Evolutionary conservation across 192 early-diverging fungal species (phyloP).

Genomic region (Phycomyces blakesleeanus): DNA sequence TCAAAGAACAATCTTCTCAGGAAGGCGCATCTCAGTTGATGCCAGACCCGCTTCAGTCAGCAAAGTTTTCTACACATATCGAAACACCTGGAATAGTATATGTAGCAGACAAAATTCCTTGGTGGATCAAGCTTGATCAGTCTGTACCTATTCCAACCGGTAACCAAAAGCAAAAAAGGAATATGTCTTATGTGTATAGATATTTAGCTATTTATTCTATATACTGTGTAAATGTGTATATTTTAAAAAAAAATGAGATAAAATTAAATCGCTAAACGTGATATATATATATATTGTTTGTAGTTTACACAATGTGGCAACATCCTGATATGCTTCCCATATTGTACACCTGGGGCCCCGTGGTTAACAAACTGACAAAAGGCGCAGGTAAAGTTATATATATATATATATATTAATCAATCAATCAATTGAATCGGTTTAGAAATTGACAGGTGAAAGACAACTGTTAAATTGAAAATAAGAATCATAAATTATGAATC

Average conservation of each 20-base stretch:
- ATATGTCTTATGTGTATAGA: not conserved
- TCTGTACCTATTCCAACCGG: slow-evolving; percentile 61
- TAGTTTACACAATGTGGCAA: slow-evolving; percentile 78
- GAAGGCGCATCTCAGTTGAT: slow-evolving; percentile 39
- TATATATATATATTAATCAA: too few relatives aligned
- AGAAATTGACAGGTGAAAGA: too few relatives aligned
- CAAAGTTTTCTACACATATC: slow-evolving; percentile 64
- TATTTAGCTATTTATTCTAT: too few relatives aligned
- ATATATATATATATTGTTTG: not conserved
- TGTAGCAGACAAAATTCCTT: slow-evolving; percentile 54
- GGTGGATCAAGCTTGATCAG: slow-evolving; percentile 61
- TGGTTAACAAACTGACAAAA: slow-evolving; percentile 66
- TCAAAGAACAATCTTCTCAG: slow-evolving; percentile 35
- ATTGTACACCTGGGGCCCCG: slow-evolving; percentile 64
- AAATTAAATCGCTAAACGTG: too few relatives aligned
- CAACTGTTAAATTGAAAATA: too few relatives aligned
- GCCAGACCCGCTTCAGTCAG: slow-evolving; percentile 55
- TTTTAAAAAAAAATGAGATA: too few relatives aligned
- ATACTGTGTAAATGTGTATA: too few relatives aligned
- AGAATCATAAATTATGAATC: too few relatives aligned
- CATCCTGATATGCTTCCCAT: slow-evolving; percentile 62
- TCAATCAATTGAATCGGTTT: too few relatives aligned
- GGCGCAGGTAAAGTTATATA: slow-evolving; percentile 53
- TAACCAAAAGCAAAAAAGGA: too few relatives aligned
- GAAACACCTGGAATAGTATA: slow-evolving; percentile 64